phyloP scores from a whole-genome alignment of 805 yeast species.

The Saccharomycopsis sp. region DNA sequence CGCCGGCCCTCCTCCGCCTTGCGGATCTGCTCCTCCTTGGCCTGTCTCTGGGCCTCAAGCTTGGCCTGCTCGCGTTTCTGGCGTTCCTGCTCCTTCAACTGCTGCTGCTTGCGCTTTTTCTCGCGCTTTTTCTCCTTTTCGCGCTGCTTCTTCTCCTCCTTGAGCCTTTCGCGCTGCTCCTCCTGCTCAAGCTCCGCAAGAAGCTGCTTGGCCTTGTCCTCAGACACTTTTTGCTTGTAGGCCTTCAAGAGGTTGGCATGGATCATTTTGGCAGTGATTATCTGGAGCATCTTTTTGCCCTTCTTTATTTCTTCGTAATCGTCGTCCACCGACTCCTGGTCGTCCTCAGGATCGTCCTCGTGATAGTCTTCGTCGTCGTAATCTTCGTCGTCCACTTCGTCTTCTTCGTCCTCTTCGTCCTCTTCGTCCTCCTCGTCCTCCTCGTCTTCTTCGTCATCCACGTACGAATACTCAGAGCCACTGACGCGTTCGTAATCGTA shows the following conservation, averaged over 20 bases:
- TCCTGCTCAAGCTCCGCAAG: conserved; percentile 18
- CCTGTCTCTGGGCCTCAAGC: conserved; percentile 13
- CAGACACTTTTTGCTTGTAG: conserved; percentile 19
- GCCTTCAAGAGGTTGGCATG: conserved; percentile 12
- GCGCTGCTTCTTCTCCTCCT: conserved; percentile 18
- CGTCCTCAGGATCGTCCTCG: conserved; percentile 35
- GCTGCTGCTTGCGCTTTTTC: conserved; percentile 18
- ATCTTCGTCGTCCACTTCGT: conserved; percentile 40
- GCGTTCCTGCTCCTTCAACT: conserved; percentile 18
- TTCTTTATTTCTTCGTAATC: conserved; percentile 32
- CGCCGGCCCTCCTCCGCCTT: conserved; percentile 17
- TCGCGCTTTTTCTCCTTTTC: conserved; percentile 18
- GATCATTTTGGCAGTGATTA: conserved; percentile 20
- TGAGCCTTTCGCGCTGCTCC: conserved; percentile 16
- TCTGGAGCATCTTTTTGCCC: conserved; percentile 2
- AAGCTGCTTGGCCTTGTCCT: conserved; percentile 18
- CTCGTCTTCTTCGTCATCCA: background rate
- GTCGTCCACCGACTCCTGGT: conserved; percentile 36
- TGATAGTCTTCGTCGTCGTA: conserved; percentile 23
- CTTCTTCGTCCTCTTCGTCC: background rate
- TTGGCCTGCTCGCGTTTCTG: conserved; percentile 17
- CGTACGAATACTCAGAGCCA: conserved; percentile 37
- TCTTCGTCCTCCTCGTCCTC: background rate
- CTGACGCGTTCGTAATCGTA: conserved; percentile 25
- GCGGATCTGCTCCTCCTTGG: conserved; percentile 16